Conservation (phyloP, 2,329 filamentous ascomycete species). For the Falciphora oryzae region DNA sequence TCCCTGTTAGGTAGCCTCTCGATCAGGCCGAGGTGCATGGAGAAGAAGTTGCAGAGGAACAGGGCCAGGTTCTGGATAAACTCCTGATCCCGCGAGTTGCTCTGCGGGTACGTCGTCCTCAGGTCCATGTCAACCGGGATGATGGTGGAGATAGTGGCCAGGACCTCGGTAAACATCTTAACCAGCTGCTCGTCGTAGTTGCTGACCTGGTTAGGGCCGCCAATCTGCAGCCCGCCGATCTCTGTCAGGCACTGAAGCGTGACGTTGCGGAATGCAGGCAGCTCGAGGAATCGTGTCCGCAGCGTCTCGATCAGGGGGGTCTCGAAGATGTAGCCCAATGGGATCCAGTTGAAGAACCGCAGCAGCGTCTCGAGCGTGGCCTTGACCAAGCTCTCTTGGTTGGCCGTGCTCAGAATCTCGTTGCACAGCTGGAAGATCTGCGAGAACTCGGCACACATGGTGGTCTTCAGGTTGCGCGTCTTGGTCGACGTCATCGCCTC, state of each 20-base stretch:
- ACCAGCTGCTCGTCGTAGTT: slow-evolving; percentile 89
- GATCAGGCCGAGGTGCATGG: slow-evolving; percentile 84
- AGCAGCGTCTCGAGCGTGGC: slow-evolving; percentile 95
- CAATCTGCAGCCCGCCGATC: slow-evolving; percentile 89
- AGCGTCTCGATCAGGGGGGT: slow-evolving; percentile 93
- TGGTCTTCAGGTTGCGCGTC: slow-evolving; percentile 92
- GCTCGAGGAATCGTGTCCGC: slow-evolving; percentile 84
- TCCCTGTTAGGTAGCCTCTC: slow-evolving; percentile 94
- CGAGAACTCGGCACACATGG: slow-evolving; percentile 98
- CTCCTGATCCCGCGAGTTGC: slow-evolving; percentile 90
- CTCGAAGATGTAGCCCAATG: slow-evolving; percentile 97
- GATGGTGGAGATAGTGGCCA: slow-evolving; percentile 88
- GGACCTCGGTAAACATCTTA: slow-evolving; percentile 96
- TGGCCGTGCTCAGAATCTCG: slow-evolving; percentile 86
- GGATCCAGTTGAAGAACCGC: slow-evolving; percentile 98
- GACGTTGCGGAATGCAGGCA: slow-evolving; percentile 92
- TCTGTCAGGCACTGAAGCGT: slow-evolving; percentile 96
- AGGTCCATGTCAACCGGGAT: slow-evolving; percentile 88
- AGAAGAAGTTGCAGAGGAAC: slow-evolving; percentile 96
- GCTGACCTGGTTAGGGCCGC: slow-evolving; percentile 54
- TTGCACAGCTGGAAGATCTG: slow-evolving; percentile 97
- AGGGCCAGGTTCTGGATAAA: slow-evolving; percentile 96
- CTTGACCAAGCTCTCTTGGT: slow-evolving; percentile 79
- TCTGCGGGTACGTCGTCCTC: slow-evolving; percentile 83
- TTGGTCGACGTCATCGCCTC: slow-evolving; percentile 99